These are phyloP conservation scores for Vitis hybrid DNA, from an alignment of 177 flowering plant genomes.

Conservation along the genomic window DNA sequence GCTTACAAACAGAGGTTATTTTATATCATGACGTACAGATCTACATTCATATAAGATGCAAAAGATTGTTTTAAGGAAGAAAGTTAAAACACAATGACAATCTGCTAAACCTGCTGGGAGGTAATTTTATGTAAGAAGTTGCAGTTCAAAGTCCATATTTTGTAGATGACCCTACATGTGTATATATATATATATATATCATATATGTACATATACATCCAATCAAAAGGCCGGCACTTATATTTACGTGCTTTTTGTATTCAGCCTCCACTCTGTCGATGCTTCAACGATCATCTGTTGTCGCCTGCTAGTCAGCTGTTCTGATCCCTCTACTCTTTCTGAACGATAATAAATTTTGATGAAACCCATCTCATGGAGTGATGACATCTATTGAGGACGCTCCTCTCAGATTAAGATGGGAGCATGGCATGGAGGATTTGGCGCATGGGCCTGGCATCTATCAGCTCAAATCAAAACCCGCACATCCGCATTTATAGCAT, in stretches of 20 bases:
- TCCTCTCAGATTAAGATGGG: not conserved
- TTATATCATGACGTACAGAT: not conserved
- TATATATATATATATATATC: too few relatives aligned
- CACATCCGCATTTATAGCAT: conserved; percentile 91
- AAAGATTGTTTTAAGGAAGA: not conserved
- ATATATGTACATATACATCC: conserved; percentile 10
- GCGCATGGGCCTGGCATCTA: not conserved
- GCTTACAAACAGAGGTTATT: too few relatives aligned
- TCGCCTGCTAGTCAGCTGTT: not conserved
- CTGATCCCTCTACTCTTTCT: too few relatives aligned
- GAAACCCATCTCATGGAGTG: too few relatives aligned
- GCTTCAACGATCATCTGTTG: not conserved
- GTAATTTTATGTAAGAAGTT: not conserved
- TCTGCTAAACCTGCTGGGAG: not conserved
- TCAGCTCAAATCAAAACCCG: conserved; percentile 95
- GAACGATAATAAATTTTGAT: too few relatives aligned
- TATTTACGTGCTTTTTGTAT: conserved; percentile 11
- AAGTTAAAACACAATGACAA: not conserved
- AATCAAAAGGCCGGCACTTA: not conserved
- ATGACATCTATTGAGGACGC: too few relatives aligned
- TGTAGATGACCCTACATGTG: not conserved
- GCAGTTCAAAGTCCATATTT: not conserved
- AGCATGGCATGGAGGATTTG: not conserved
- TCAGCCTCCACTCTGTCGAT: conserved; percentile 1
- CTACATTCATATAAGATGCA: not conserved